A percentile compares a stretch with the other conserved stretches of the same genome.
These are phyloP conservation scores for Aspergillus pseudoviridinutans DNA, from an alignment of 2,329 filamentous ascomycete species.

Conservation along the genomic window DNA sequence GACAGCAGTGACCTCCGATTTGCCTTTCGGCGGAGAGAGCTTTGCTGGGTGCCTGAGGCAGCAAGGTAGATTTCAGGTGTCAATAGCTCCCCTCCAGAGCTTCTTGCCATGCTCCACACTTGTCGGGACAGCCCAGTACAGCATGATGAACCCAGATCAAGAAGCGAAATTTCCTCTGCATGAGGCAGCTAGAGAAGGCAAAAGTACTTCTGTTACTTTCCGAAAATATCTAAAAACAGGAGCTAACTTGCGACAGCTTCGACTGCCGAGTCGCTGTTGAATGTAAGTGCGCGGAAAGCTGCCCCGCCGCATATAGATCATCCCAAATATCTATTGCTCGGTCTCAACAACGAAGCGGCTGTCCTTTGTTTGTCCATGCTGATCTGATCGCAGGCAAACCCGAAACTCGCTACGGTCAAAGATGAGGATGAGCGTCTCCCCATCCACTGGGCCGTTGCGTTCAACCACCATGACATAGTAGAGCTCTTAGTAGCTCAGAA, in stretches of 20 bases:
- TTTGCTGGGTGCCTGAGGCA: constrained; percentile 9
- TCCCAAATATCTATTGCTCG: not conserved
- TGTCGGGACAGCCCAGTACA: not conserved
- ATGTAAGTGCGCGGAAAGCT: constrained; percentile 45
- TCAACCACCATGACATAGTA: constrained; percentile 73
- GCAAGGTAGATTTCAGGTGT: not conserved
- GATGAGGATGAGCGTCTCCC: constrained; percentile 88
- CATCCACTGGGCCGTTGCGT: constrained; percentile 90
- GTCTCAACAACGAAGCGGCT: not conserved
- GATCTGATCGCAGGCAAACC: constrained; percentile 59
- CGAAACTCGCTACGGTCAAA: constrained; percentile 66
- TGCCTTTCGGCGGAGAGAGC: constrained; percentile 14
- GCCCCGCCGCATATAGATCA: constrained; percentile 22
- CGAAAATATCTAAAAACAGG: not conserved
- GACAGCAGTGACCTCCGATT: constrained; percentile 2
- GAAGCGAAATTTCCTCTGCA: constrained; percentile 75
- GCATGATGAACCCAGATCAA: constrained; percentile 40
- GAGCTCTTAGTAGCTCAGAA: constrained; percentile 66
- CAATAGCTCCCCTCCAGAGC: not conserved
- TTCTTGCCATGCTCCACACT: not conserved
- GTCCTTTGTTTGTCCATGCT: not conserved
- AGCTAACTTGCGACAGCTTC: constrained; percentile 49
- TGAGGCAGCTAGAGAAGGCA: constrained; percentile 79
- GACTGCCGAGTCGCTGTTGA: constrained; percentile 70
- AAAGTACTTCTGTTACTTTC: constrained; percentile 53